Evolutionary conservation across 225 moss, liverwort and hornwort species (phyloP).

Genomic region (Bryum argenteum): DNA sequence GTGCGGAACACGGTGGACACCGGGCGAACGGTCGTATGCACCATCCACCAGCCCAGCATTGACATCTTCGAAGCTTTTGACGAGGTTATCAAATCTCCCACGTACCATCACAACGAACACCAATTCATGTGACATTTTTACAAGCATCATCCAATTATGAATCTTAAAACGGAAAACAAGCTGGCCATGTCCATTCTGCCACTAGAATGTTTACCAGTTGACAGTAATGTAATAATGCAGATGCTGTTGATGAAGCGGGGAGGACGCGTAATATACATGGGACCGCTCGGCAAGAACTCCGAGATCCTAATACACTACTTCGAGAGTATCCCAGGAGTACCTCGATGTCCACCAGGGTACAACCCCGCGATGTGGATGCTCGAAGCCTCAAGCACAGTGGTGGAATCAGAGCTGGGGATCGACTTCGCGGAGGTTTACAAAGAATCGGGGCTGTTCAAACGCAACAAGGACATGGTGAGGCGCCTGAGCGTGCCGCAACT

Average conservation of each 20-base stretch:
- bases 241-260: slow-evolving; percentile 75
- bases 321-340: slow-evolving; percentile 43
- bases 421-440: slow-evolving; percentile 57
- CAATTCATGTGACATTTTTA: background rate
- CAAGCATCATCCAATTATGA: no score
- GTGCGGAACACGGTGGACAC: slow-evolving; percentile 79
- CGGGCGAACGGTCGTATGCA: slow-evolving; percentile 80
- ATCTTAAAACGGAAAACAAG: no score
- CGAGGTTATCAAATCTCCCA: slow-evolving; percentile 40
- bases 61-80: slow-evolving; percentile 82
- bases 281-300: slow-evolving; percentile 63
- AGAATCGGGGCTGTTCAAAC: slow-evolving; percentile 36
- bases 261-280: slow-evolving; percentile 73
- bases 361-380: slow-evolving; percentile 72
- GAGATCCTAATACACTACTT: slow-evolving; percentile 63
- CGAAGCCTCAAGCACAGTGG: slow-evolving; percentile 38
- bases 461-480: slow-evolving; percentile 41
- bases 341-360: slow-evolving; percentile 41
- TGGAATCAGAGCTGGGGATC: slow-evolving; percentile 45
- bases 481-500: slow-evolving; percentile 26
- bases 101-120: no score
- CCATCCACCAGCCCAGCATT: slow-evolving; percentile 78
- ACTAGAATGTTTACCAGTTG: no score
- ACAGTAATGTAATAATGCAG: slow-evolving; percentile 23
- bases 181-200: no score